These are phyloP conservation scores for Phyllosticta citrichinensis DNA, from an alignment of 2,329 filamentous ascomycete species.

Conservation along the genomic window DNA sequence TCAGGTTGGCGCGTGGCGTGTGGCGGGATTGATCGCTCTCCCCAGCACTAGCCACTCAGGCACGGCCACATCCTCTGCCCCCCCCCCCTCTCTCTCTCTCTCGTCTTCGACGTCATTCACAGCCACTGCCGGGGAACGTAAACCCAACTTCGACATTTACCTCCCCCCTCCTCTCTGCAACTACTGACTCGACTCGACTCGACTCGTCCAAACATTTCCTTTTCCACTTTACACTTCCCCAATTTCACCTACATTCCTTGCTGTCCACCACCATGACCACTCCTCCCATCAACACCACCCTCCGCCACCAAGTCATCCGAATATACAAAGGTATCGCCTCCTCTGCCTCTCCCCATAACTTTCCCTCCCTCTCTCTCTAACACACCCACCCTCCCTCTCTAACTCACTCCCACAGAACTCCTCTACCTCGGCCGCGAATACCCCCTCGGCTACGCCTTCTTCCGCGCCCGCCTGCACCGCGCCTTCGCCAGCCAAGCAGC, in stretches of 20 bases:
- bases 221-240: no score
- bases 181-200: background rate
- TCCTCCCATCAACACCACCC: conserved; percentile 14
- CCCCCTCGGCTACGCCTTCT: conserved; percentile 75
- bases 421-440: conserved; percentile 79
- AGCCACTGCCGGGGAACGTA: background rate
- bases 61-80: no score
- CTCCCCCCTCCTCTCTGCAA: background rate
- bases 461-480: conserved; percentile 68
- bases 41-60: background rate
- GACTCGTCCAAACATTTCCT: no score
- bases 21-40: no score
- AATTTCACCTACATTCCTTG: no score
- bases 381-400: background rate
- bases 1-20: background rate
- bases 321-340: conserved; percentile 94
- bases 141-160: background rate
- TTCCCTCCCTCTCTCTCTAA: no score
- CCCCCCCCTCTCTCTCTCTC: no score
- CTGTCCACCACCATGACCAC: background rate
- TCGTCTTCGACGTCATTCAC: background rate
- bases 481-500: conserved; percentile 71
- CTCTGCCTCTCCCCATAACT: no score
- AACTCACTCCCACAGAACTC: conserved; percentile 50
- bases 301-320: conserved; percentile 69